Base-by-base conservation (phyloP, 2,329 filamentous ascomycete genomes). In the Cryphonectria naterciae region DNA sequence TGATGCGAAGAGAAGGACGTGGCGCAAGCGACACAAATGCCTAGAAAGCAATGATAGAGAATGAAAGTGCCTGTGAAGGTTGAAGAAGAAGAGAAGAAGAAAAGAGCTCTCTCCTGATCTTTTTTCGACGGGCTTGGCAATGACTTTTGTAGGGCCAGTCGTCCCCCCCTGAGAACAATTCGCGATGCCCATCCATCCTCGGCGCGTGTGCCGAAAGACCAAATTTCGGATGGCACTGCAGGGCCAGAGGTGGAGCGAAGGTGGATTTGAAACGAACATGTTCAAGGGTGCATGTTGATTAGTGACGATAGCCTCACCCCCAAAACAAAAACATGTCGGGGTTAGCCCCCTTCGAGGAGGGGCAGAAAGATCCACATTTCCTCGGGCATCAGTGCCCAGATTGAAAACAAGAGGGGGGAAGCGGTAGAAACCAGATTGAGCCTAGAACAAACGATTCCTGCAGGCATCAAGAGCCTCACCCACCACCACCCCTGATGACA, bases 11-110 rank as follows among this genome's bases (percentile, higher is more conserved):
- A n/a, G 68, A 70, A 66, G 52, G 64, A 67, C 39, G 68, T 70
- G 63, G 58, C 68, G 68, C 68, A 70, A 70, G 68, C 68, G 68
- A 70, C 64, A 70, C 68, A 56, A 56, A 49, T 25, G 52, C 58
- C 68, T 37, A 56, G 37, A 64, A 66, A 43, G 56, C 28, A 35
- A 58, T 32, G 37, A 35, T 67, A 67, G 64, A 70, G 63, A 69
- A 69, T 25, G 68, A 46, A 65, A 60, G 62, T 60, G 68, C 68
- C 62, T 65, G 52, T n/a, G 54, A 49, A 46, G 68, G 64, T 70
- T 67, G 56, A 58, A 67, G 58, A 56, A 70, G 56, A 70, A 63
- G 56, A 37, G n/a, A 58, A 22, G 35, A 35, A 35, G 28, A 35
- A 39, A 17, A 61, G 37, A 67, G 46, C n/a, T 28, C 35, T 62